Evolutionary conservation across 768 basidiomycete genomes (phyloP).

Genomic region (Mycena metata): DNA sequence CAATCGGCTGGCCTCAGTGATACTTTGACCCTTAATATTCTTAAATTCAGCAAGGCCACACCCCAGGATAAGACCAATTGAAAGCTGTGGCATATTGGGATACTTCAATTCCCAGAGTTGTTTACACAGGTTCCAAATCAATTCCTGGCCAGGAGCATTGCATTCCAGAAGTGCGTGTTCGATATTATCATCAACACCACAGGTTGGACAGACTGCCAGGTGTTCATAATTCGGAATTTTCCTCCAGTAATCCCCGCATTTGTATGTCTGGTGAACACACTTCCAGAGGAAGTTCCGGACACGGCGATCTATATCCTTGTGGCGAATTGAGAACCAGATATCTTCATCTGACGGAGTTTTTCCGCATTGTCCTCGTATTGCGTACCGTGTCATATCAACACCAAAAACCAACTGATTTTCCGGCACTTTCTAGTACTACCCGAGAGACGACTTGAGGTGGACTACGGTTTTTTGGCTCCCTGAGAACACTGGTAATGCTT

Average conservation of each 20-base stretch:
- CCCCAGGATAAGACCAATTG: not conserved
- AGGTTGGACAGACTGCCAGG: not conserved
- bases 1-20: not conserved
- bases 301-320: not conserved
- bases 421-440: too few species aligned
- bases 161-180: constrained; percentile 15
- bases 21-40: constrained; percentile 1
- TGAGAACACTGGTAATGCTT: too few species aligned
- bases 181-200: not conserved
- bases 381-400: not conserved
- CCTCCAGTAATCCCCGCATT: not conserved
- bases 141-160: not conserved
- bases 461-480: too few species aligned
- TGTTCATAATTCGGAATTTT: not conserved
- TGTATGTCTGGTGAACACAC: not conserved
- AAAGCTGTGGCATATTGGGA: not conserved
- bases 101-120: constrained; percentile 3
- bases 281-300: constrained; percentile 6
- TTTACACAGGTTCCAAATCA: not conserved
- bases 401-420: too few species aligned
- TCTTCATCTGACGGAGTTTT: not conserved
- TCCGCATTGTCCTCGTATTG: not conserved
- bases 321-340: not conserved
- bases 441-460: too few species aligned
- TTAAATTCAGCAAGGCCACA: not conserved